phyloP scores from a whole-genome alignment of 164 flowering plant genomes.

The Berberis thunbergii region DNA sequence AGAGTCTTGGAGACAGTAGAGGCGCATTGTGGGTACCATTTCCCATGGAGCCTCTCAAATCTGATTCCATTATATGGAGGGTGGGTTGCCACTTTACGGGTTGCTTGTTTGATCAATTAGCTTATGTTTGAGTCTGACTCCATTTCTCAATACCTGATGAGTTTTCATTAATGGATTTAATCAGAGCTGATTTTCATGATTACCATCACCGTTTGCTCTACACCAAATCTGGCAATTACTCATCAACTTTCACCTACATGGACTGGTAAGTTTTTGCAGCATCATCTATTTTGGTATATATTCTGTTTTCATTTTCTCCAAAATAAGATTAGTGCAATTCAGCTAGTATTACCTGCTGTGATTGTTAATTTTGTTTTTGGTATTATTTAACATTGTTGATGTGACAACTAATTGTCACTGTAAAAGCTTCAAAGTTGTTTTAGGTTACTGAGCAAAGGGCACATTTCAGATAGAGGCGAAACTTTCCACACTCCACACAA shows the following conservation, averaged over 20 bases:
- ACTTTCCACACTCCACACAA: too few species aligned
- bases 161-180: slow-evolving; percentile 7
- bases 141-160: slow-evolving; percentile 4
- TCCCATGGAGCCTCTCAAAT: slow-evolving; percentile 95
- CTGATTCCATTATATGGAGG: slow-evolving; percentile 89
- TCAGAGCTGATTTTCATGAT: slow-evolving; percentile 96
- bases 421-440: too few species aligned
- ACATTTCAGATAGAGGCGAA: too few species aligned
- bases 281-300: background rate
- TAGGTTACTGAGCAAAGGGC: too few species aligned
- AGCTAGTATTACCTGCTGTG: background rate
- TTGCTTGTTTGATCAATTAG: background rate
- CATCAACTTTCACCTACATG: slow-evolving; percentile 95
- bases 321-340: background rate
- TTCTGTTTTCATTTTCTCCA: background rate
- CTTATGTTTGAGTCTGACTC: background rate
- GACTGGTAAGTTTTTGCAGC: slow-evolving; percentile 56
- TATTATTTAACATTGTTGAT: too few species aligned
- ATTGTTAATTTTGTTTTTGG: too few species aligned
- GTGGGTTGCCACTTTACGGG: slow-evolving; percentile 29
- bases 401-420: too few species aligned
- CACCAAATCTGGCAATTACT: slow-evolving; percentile 93
- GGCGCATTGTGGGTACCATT: slow-evolving; percentile 98
- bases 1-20: slow-evolving; percentile 98
- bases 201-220: slow-evolving; percentile 96